Conservation (phyloP, 2,329 filamentous ascomycete species). For the Xylaria hypoxylon region DNA sequence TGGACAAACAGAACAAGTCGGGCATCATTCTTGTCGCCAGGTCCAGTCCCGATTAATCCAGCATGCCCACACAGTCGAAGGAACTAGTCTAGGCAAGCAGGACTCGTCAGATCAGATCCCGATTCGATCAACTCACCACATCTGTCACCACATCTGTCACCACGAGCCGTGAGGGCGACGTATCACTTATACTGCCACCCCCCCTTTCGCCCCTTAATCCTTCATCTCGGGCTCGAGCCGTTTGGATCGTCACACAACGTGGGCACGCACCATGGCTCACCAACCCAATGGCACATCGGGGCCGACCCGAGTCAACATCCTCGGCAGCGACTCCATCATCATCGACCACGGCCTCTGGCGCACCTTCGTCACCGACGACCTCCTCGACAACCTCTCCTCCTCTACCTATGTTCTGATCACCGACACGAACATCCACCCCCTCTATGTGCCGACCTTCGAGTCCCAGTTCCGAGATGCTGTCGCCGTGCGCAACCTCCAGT, state of each 20-base stretch:
- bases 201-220: no score
- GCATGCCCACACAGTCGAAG: constrained; percentile 17
- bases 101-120: background rate
- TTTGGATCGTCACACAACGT: background rate
- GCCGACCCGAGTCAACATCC: constrained; percentile 77
- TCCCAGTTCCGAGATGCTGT: constrained; percentile 68
- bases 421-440: constrained; percentile 87
- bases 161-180: background rate
- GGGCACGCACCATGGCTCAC: constrained; percentile 38
- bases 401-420: constrained; percentile 97
- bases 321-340: constrained; percentile 90
- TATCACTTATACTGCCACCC: constrained; percentile 11
- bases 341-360: constrained; percentile 93
- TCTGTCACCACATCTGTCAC: no score
- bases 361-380: constrained; percentile 81
- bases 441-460: constrained; percentile 84
- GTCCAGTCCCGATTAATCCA: background rate
- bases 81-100: constrained; percentile 3
- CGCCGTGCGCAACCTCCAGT: constrained; percentile 56
- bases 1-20: constrained; percentile 1
- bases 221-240: no score
- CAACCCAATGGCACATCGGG: constrained; percentile 34
- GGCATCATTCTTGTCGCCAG: constrained; percentile 3
- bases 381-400: constrained; percentile 80
- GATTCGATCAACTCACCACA: background rate